Conservation (phyloP, 345 rosid genomes). For the Jatropha curcas region DNA sequence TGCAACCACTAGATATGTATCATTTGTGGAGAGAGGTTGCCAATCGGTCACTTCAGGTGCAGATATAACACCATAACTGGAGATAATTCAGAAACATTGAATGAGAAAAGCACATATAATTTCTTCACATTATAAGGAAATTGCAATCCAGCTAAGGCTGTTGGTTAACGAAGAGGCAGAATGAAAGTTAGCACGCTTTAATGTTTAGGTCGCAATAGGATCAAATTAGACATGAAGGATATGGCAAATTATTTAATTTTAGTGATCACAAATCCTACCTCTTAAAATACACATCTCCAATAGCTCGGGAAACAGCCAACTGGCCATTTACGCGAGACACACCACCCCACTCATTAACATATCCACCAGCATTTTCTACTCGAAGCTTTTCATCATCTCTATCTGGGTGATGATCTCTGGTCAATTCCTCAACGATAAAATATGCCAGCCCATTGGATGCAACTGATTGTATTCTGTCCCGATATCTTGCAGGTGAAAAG, state of each 20-base stretch:
- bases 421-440: conserved; percentile 67
- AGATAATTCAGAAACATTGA: conserved; percentile 6
- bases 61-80: conserved; percentile 86
- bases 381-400: conserved; percentile 87
- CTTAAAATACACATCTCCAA: conserved; percentile 73
- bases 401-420: conserved; percentile 84
- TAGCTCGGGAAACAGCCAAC: conserved; percentile 85
- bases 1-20: conserved; percentile 86
- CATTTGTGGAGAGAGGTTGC: conserved; percentile 63
- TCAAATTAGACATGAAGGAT: conserved; percentile 3
- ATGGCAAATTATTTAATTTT: conserved; percentile 5
- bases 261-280: conserved; percentile 36
- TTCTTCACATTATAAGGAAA: neutral
- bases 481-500: conserved; percentile 45
- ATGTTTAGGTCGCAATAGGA: neutral
- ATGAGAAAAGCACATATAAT: neutral
- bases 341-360: conserved; percentile 76
- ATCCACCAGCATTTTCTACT: conserved; percentile 92
- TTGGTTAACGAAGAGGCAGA: conserved; percentile 5
- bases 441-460: conserved; percentile 50
- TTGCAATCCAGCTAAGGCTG: neutral
- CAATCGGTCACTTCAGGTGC: conserved; percentile 88
- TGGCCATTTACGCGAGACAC: conserved; percentile 86
- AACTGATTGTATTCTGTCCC: conserved; percentile 39
- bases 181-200: neutral